Evolutionary conservation across 2,329 filamentous ascomycete genomes (phyloP).

Genomic region (Fusarium fracticaudum): DNA sequence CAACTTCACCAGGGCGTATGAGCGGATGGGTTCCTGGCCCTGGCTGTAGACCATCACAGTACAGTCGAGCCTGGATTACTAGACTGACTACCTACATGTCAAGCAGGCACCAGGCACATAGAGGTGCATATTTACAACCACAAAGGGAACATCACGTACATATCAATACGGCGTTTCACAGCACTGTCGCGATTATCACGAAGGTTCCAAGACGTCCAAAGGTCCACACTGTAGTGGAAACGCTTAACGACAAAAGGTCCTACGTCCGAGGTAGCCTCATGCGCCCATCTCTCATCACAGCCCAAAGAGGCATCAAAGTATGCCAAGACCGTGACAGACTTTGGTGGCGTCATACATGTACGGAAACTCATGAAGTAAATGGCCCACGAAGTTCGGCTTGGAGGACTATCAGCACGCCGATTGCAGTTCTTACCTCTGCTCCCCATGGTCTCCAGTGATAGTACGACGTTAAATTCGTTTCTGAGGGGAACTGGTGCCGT

Average conservation of each 20-base stretch:
- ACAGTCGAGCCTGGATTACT: not conserved
- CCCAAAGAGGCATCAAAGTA: not conserved
- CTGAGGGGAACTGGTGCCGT: not conserved
- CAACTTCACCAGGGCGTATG: not conserved
- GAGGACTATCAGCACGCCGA: not conserved
- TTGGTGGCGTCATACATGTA: not conserved
- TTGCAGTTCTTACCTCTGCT: not conserved
- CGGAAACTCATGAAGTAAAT: not conserved
- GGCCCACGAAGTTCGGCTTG: not conserved
- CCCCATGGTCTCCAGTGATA: not conserved
- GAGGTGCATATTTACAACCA: not conserved
- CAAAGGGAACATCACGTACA: not conserved
- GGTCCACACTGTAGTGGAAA: not conserved
- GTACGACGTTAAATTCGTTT: not conserved
- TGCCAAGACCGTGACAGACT: not conserved
- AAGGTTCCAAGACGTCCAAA: not conserved
- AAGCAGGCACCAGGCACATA: not conserved
- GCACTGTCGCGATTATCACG: not conserved
- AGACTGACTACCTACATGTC: not conserved
- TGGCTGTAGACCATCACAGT: not conserved
- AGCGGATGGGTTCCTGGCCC: not conserved
- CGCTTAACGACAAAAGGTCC: not conserved
- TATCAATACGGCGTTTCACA: too few relatives aligned
- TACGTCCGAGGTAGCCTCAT: not conserved
- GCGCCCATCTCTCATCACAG: not conserved